Evolutionary conservation across 1,139 yeast species (phyloP).

Genomic region (Suhomyces kunorum): DNA sequence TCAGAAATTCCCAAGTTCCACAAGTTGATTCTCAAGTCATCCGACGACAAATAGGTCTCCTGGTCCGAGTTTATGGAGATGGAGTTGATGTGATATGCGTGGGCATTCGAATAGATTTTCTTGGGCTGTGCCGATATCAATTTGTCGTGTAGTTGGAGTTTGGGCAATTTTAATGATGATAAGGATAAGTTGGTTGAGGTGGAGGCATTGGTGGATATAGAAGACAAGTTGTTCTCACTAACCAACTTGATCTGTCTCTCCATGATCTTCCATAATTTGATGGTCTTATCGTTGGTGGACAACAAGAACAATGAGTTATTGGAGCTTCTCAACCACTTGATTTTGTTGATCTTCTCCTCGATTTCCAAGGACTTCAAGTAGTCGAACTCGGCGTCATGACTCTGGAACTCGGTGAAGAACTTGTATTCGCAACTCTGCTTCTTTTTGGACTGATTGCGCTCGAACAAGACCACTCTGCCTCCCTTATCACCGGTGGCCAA

Average conservation of each 20-base stretch:
- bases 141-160: constrained; percentile 87
- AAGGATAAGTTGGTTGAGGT: constrained; percentile 15
- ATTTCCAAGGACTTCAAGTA: constrained; percentile 93
- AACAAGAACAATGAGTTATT: constrained; percentile 86
- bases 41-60: constrained; percentile 91
- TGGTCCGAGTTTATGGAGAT: constrained; percentile 94
- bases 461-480: constrained; percentile 95
- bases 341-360: constrained; percentile 96
- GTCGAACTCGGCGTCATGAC: constrained; percentile 98
- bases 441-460: constrained; percentile 76
- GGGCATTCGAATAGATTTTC: constrained; percentile 90
- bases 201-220: constrained; percentile 16
- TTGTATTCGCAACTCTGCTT: constrained; percentile 81
- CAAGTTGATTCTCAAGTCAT: constrained; percentile 90
- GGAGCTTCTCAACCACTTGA: constrained; percentile 90
- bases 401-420: constrained; percentile 95
- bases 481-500: constrained; percentile 99
- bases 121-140: constrained; percentile 95
- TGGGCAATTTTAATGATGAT: constrained; percentile 69
- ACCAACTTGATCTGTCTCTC: constrained; percentile 93
- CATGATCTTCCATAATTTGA: constrained; percentile 93
- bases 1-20: constrained; percentile 97
- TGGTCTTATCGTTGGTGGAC: constrained; percentile 95
- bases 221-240: constrained; percentile 68
- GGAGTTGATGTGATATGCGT: constrained; percentile 96